Percentiles rank a stretch among this genome's conserved stretches.
Evolutionary conservation across 257 asterid genomes (phyloP).

Genomic region (Solanum clarkiae): DNA sequence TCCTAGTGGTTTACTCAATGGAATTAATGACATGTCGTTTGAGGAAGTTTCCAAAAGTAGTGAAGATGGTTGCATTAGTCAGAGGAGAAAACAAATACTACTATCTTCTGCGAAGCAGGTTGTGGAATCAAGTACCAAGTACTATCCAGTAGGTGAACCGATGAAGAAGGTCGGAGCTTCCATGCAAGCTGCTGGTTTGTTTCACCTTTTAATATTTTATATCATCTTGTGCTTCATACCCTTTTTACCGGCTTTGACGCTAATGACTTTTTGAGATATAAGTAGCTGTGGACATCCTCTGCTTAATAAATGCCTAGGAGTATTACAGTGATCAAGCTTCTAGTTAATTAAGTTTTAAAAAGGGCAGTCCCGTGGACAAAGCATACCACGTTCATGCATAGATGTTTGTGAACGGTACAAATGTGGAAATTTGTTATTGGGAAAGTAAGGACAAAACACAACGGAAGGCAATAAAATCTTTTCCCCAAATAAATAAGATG

Average conservation of each 20-base stretch:
- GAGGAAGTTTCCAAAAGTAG: not conserved
- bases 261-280: not conserved
- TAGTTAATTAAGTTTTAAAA: not conserved
- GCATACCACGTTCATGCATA: not conserved
- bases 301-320: not conserved
- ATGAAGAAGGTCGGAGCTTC: slow-evolving; percentile 44
- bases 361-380: not conserved
- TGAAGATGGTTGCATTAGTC: not conserved
- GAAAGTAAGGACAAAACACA: too few relatives aligned
- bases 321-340: not conserved
- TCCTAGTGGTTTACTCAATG: not conserved
- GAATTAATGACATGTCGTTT: not conserved
- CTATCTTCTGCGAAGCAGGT: slow-evolving; percentile 49
- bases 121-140: slow-evolving; percentile 31
- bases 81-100: slow-evolving; percentile 7
- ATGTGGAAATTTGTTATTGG: not conserved
- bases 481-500: too few relatives aligned
- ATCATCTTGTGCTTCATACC: not conserved
- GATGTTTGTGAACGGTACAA: not conserved
- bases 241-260: not conserved
- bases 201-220: not conserved
- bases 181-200: slow-evolving; percentile 61
- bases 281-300: not conserved
- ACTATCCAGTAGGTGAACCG: slow-evolving; percentile 66
- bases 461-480: too few relatives aligned